A percentile compares a stretch with the other conserved stretches of the same genome.
Evolutionary conservation across 2,329 filamentous ascomycete genomes (phyloP).

Genomic region (Sporothrix schenckii): DNA sequence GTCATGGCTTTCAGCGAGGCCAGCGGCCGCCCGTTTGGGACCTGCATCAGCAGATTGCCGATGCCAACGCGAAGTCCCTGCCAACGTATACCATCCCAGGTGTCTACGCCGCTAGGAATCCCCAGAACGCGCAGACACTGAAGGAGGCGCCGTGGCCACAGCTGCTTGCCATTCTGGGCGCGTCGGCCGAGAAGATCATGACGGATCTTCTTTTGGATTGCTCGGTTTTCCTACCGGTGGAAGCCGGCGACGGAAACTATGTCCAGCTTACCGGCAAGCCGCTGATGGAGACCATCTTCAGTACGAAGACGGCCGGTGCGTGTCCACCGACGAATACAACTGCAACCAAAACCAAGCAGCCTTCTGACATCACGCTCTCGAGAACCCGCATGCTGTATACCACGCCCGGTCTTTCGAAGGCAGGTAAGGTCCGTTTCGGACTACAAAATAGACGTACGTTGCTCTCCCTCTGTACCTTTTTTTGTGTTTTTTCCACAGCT

Average conservation of each 20-base stretch:
- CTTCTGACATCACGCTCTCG: constrained; percentile 71
- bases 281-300: constrained; percentile 35
- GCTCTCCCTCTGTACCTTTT: neutral
- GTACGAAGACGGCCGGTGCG: neutral
- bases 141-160: constrained; percentile 75
- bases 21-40: constrained; percentile 32
- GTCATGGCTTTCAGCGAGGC: constrained; percentile 73
- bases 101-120: constrained; percentile 65
- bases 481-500: neutral
- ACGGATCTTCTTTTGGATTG: constrained; percentile 74
- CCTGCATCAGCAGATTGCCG: neutral
- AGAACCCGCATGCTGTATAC: constrained; percentile 87
- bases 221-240: constrained; percentile 70
- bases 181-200: constrained; percentile 75
- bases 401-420: constrained; percentile 68
- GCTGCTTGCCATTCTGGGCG: constrained; percentile 72
- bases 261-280: constrained; percentile 74
- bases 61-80: neutral
- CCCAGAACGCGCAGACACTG: constrained; percentile 69
- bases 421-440: constrained; percentile 70
- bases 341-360: constrained; percentile 33
- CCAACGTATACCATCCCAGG: constrained; percentile 59
- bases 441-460: constrained; percentile 77
- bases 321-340: neutral
- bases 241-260: constrained; percentile 65